phyloP scores from a whole-genome alignment of 1,139 yeast genomes.

The Suhomyces bribrorum region DNA sequence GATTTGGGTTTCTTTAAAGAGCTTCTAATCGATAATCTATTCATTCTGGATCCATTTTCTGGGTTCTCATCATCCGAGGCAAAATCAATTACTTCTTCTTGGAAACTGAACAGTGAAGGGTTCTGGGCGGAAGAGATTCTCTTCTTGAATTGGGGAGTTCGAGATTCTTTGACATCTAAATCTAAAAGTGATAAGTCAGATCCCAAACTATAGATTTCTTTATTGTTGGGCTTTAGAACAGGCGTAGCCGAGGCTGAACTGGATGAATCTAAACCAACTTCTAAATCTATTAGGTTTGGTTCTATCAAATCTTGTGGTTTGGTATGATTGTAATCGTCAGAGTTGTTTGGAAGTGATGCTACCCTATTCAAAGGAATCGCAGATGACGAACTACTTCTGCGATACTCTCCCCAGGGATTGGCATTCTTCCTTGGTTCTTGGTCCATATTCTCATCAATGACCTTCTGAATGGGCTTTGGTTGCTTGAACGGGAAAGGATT shows the following conservation, averaged over 20 bases:
- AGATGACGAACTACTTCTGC: conserved; percentile 7
- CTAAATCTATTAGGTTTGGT: conserved; percentile 40
- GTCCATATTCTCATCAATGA: conserved; percentile 1
- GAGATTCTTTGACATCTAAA: conserved; percentile 28
- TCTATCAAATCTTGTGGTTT: conserved; percentile 7
- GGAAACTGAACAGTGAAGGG: conserved; percentile 37
- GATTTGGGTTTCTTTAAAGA: conserved; percentile 41
- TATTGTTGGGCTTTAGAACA: conserved; percentile 19
- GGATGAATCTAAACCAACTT: conserved; percentile 39
- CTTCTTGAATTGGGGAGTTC: conserved; percentile 30
- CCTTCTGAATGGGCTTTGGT: conserved; percentile 4
- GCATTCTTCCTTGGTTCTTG: conserved; percentile 16
- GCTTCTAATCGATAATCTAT: conserved; percentile 42
- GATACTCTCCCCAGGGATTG: conserved; percentile 26
- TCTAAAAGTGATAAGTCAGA: conserved; percentile 36
- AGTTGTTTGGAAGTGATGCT: conserved; percentile 3
- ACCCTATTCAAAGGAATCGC: conserved; percentile 10
- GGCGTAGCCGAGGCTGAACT: conserved; percentile 30
- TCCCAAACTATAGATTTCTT: conserved; percentile 15
- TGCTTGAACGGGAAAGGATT: conserved; percentile 11
- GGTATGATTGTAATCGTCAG: not conserved
- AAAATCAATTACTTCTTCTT: conserved; percentile 51
- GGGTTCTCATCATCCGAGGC: conserved; percentile 52
- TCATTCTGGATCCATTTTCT: conserved; percentile 41
- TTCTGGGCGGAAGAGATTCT: conserved; percentile 32